phyloP scores from a whole-genome alignment of 1,284 basidiomycete species.

The Boletus sp. region DNA sequence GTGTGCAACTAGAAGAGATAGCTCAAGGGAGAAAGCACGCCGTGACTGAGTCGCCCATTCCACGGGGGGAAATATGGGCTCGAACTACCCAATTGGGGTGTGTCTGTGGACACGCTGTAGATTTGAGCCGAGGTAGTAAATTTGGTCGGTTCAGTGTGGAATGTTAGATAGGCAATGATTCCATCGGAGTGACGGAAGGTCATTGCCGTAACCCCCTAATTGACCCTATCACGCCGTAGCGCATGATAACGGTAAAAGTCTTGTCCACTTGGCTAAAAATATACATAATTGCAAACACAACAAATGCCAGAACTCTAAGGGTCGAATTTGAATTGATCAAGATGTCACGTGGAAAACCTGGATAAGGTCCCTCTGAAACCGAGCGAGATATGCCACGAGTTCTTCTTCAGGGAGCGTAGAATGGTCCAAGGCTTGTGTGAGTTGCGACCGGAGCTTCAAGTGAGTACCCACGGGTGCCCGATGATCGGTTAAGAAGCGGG shows the following conservation, averaged over 20 bases:
- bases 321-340: conserved; percentile 10
- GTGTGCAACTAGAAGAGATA: not conserved
- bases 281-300: conserved; percentile 10
- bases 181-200: not conserved
- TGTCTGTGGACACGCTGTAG: not conserved
- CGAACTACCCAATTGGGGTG: conserved; percentile 13
- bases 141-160: not conserved
- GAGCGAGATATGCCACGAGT: conserved; percentile 55
- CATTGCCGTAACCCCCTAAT: conserved; percentile 10
- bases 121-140: not conserved
- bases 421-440: conserved; percentile 64
- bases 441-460: conserved; percentile 60
- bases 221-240: not conserved
- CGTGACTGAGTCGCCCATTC: conserved; percentile 9
- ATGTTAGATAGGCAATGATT: not conserved
- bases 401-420: conserved; percentile 67
- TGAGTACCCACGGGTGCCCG: not conserved
- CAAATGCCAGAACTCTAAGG: not conserved
- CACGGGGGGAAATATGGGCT: conserved; percentile 15
- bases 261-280: too few relatives aligned
- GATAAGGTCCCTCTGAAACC: conserved; percentile 66
- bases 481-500: not conserved
- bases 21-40: not conserved
- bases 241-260: conserved; percentile 14
- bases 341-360: conserved; percentile 44